Conservation (phyloP, 805 yeast species). For the Starmerella scarabaei region DNA sequence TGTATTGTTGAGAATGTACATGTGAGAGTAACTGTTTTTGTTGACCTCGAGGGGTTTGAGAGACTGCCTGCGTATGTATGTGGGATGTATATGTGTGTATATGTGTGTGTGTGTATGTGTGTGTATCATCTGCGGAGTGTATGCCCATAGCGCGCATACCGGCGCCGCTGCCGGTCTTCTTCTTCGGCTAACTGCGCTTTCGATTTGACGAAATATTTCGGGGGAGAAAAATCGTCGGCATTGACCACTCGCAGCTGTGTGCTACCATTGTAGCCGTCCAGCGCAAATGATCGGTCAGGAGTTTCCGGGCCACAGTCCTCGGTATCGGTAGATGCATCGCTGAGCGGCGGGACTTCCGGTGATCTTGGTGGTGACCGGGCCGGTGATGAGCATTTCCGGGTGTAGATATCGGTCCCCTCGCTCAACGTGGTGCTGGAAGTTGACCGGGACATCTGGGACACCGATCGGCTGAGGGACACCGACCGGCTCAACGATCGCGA, state of each 20-base stretch:
- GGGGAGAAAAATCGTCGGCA: conserved; percentile 2
- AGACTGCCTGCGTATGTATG: too few relatives aligned
- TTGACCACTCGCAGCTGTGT: conserved; percentile 18
- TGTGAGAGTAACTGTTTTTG: too few relatives aligned
- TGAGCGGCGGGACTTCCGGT: not conserved
- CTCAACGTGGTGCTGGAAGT: not conserved
- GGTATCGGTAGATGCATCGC: not conserved
- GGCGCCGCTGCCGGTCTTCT: conserved; percentile 13
- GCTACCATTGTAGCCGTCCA: conserved; percentile 18
- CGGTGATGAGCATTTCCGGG: conserved; percentile 18
- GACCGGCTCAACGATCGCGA: conserved; percentile 1
- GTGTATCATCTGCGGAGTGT: too few relatives aligned
- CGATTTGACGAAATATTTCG: conserved; percentile 15
- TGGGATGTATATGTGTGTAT: too few relatives aligned
- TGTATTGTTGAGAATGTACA: too few relatives aligned
- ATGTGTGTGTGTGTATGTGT: too few relatives aligned
- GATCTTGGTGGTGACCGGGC: too few relatives aligned
- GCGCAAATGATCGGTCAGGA: conserved; percentile 9
- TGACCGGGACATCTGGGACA: not conserved
- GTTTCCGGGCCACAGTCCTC: conserved; percentile 5
- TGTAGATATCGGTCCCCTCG: conserved; percentile 13
- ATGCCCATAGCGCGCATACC: conserved; percentile 19
- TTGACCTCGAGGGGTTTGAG: too few relatives aligned
- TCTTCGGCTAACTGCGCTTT: conserved; percentile 20
- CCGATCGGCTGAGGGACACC: not conserved